Percentiles rank a stretch among this genome's conserved stretches.
Evolutionary conservation across 2,329 filamentous ascomycete genomes (phyloP).

Genomic region (Pestalotiopsis sp.): DNA sequence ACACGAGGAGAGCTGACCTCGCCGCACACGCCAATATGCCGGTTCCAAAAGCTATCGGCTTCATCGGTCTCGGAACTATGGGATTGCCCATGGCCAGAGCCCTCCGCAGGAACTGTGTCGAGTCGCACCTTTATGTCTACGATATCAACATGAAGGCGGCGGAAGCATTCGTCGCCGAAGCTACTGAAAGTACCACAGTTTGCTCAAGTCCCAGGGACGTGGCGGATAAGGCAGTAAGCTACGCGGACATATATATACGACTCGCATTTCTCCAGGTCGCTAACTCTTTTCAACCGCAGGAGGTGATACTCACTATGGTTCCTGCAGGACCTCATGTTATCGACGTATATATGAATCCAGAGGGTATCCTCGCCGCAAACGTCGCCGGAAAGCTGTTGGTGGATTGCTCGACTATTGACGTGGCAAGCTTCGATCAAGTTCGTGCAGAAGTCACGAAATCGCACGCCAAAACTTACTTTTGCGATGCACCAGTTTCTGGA

Average conservation of each 20-base stretch:
- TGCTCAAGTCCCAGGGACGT: slow-evolving; percentile 47
- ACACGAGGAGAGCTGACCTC: neutral
- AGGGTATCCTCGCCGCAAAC: slow-evolving; percentile 46
- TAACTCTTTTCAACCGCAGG: slow-evolving; percentile 40
- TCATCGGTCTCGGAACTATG: slow-evolving; percentile 59
- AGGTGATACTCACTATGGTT: slow-evolving; percentile 69
- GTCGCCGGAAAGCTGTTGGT: slow-evolving; percentile 56
- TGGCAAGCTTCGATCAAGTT: slow-evolving; percentile 25
- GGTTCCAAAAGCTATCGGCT: slow-evolving; percentile 25
- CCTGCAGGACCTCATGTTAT: slow-evolving; percentile 70
- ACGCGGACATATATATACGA: neutral
- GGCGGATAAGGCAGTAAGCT: slow-evolving; percentile 48
- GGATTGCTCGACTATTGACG: slow-evolving; percentile 75
- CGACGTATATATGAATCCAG: slow-evolving; percentile 55
- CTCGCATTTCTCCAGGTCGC: neutral
- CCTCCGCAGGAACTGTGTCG: slow-evolving; percentile 45
- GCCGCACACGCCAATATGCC: neutral
- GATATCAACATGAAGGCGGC: slow-evolving; percentile 47
- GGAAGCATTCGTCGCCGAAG: slow-evolving; percentile 42
- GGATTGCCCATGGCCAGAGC: slow-evolving; percentile 55
- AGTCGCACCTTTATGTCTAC: slow-evolving; percentile 47
- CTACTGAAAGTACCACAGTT: slow-evolving; percentile 26
- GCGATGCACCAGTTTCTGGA: slow-evolving; percentile 39
- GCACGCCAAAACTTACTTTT: slow-evolving; percentile 25
- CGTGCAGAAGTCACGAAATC: slow-evolving; percentile 41